Base-by-base conservation (phyloP, 2,329 filamentous ascomycete species). In the Tolypocladium sp. region DNA sequence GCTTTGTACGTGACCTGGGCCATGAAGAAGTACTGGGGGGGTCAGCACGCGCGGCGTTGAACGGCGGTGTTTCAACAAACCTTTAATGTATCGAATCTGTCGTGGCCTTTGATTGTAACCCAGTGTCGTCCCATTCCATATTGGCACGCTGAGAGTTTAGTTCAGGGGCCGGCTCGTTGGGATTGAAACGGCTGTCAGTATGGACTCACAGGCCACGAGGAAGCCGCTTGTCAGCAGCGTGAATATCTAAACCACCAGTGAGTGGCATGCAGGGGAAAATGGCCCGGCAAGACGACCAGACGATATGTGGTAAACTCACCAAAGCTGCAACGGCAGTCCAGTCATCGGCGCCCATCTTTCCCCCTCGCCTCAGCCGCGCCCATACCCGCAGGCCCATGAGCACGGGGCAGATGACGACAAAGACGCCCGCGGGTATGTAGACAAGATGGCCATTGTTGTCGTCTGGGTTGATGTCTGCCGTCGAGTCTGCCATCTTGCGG, bases 1-100 rank as follows among this genome's bases (percentile, higher is more conserved):
- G 67, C 62, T 42, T 71, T 71, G 60, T 73, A 74, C 35, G 68
- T 65, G 53, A 69, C 60, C 57, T 70, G 67, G 13, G 61, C 60
- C 33, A 69, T 60, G 52, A 65, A 68, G 58, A 69, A 69, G 56
- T 63, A 65, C 66, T 68, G 52, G 2, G 9, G 12, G 6, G 10
- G 5, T 46, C 5, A 25, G 22, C 10, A 15, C 10, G 33, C 4
- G n/a, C 10, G 22, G 10, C 2, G 10, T 3, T 46, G n/a, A 25
- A 15, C n/a, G 2, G n/a, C 22, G 2, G 3, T 41, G n/a, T 3
- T 41, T 20, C 1, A 15, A 40, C 37, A 22, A 40, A 55, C 22
- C 61, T 64, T 66, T 33, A 64, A 60, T 13, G 64, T 60, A 52
- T 66, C 63, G 15, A 61, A 58, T 44, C 61, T 66, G n/a, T 64